phyloP scores from a whole-genome alignment of 1,284 basidiomycete genomes.

The Cryptococcus sp. region DNA sequence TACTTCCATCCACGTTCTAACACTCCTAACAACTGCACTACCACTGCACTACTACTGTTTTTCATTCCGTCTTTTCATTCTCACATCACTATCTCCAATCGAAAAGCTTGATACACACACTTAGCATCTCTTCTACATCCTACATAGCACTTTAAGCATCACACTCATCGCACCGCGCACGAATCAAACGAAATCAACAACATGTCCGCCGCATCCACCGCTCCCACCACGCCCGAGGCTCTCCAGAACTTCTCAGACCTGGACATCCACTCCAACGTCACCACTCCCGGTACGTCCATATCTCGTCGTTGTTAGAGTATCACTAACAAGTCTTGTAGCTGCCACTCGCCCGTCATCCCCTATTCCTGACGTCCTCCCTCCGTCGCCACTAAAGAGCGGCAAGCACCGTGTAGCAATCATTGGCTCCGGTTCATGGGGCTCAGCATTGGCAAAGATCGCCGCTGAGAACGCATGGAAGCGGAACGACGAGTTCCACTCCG shows the following conservation, averaged over 20 bases:
- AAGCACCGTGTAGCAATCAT: conserved; percentile 62
- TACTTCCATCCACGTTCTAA: too few relatives aligned
- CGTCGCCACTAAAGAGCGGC: conserved; percentile 45
- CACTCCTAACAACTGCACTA: too few relatives aligned
- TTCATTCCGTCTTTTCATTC: too few relatives aligned
- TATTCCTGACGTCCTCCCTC: conserved; percentile 35
- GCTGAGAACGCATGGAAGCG: conserved; percentile 57
- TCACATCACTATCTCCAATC: too few relatives aligned
- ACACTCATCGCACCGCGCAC: neutral
- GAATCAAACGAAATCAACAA: conserved; percentile 4
- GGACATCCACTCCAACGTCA: conserved; percentile 43
- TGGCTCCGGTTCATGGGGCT: conserved; percentile 60
- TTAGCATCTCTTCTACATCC: neutral
- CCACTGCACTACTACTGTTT: too few relatives aligned
- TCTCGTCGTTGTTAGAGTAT: neutral
- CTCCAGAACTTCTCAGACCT: conserved; percentile 35
- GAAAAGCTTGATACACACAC: too few relatives aligned
- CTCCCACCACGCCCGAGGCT: conserved; percentile 34
- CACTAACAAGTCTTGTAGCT: conserved; percentile 19
- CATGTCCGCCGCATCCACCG: conserved; percentile 33
- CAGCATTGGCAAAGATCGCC: conserved; percentile 61
- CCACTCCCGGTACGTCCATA: conserved; percentile 41
- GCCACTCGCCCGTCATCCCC: conserved; percentile 47
- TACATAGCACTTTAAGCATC: neutral
- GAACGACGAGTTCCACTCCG: conserved; percentile 53